Percentiles rank a stretch among this genome's conserved stretches.
phyloP scores from a whole-genome alignment of 2,329 filamentous ascomycete species.

The Beauveria bassiana region DNA sequence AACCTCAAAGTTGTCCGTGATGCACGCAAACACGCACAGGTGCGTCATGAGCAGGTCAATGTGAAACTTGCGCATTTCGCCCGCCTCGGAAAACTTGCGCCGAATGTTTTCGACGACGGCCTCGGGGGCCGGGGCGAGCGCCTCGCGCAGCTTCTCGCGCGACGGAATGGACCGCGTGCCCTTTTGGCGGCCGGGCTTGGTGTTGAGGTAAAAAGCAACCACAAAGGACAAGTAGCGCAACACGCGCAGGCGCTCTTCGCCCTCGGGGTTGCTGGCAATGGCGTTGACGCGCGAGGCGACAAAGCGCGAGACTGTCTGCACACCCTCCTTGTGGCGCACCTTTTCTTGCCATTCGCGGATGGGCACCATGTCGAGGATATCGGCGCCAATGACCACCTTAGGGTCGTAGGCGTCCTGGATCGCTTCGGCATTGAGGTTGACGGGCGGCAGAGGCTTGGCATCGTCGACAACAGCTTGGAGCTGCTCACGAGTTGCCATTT shows the following conservation, averaged over 20 bases:
- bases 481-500: constrained; percentile 60
- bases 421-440: constrained; percentile 58
- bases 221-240: constrained; percentile 54
- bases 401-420: constrained; percentile 68
- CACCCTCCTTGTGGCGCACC: constrained; percentile 47
- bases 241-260: constrained; percentile 46
- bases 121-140: constrained; percentile 50
- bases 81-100: constrained; percentile 58
- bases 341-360: constrained; percentile 69
- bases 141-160: constrained; percentile 52
- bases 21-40: constrained; percentile 61
- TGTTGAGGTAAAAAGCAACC: constrained; percentile 43
- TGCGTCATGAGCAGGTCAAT: constrained; percentile 66
- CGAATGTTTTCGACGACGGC: constrained; percentile 59
- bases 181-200: constrained; percentile 38
- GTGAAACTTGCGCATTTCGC: constrained; percentile 63
- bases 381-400: constrained; percentile 56
- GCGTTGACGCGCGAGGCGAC: constrained; percentile 55
- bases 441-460: constrained; percentile 64
- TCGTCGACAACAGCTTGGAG: constrained; percentile 57
- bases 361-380: constrained; percentile 59
- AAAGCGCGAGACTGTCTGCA: constrained; percentile 53
- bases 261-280: constrained; percentile 38
- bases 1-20: constrained; percentile 66
- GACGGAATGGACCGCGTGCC: constrained; percentile 46